Conservation (phyloP, 306 rosid species). For the Castanea crenata region DNA sequence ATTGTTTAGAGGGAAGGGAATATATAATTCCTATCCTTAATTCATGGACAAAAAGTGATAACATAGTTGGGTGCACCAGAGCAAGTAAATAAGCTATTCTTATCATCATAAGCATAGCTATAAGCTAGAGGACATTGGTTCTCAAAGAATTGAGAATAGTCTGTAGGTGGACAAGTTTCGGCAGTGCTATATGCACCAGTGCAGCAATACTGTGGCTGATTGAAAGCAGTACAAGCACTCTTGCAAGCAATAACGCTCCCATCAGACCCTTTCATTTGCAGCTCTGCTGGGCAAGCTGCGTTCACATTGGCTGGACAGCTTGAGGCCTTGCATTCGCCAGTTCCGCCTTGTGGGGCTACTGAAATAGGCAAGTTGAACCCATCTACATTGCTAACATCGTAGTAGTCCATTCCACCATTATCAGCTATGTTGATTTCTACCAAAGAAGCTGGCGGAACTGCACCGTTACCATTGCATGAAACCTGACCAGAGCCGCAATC, state of each 20-base stretch:
- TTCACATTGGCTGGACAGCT: slow-evolving; percentile 28
- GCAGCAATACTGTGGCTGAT: slow-evolving; percentile 39
- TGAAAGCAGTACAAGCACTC: slow-evolving; percentile 41
- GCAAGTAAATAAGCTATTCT: slow-evolving; percentile 32
- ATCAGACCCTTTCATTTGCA: slow-evolving; percentile 15
- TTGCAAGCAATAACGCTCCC: slow-evolving; percentile 41
- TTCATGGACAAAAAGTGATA: slow-evolving; percentile 39
- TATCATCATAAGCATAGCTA: slow-evolving; percentile 45
- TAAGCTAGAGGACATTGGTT: slow-evolving; percentile 47
- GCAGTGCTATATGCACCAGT: slow-evolving; percentile 8
- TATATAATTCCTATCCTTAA: not conserved
- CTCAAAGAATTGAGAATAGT: slow-evolving; percentile 36
- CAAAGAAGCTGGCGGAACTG: slow-evolving; percentile 38
- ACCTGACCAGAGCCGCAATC: slow-evolving; percentile 38
- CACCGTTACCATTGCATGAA: slow-evolving; percentile 37
- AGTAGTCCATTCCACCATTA: slow-evolving; percentile 33
- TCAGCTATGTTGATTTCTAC: slow-evolving; percentile 31
- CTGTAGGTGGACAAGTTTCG: slow-evolving; percentile 31
- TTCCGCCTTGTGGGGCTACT: slow-evolving; percentile 23
- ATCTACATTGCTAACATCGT: slow-evolving; percentile 37
- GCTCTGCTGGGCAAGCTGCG: slow-evolving; percentile 20
- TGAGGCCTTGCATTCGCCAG: slow-evolving; percentile 13
- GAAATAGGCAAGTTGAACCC: slow-evolving; percentile 45
- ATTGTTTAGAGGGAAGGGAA: not conserved
- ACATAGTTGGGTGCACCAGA: slow-evolving; percentile 31